Percentiles rank a stretch among this genome's conserved stretches.
Conservation (phyloP, 148 eudicot species). For the Agrostemma githago region DNA sequence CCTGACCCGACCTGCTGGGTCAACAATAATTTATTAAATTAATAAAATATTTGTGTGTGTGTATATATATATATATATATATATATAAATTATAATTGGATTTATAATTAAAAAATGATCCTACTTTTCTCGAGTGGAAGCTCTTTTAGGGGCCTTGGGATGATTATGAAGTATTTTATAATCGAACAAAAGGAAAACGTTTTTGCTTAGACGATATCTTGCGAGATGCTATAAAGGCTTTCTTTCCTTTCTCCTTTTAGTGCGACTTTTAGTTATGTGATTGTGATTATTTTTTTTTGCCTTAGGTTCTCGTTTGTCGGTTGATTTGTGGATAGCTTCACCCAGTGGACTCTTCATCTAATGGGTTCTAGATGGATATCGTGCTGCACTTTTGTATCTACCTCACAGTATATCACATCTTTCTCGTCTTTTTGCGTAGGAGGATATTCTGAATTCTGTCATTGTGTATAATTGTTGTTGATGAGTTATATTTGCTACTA, state of each 20-base stretch:
- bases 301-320: neutral
- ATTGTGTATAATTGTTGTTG: too few relatives aligned
- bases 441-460: constrained; percentile 80
- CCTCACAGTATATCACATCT: neutral
- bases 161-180: neutral
- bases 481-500: too few relatives aligned
- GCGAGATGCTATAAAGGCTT: neutral
- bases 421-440: constrained; percentile 42
- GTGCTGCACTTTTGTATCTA: constrained; percentile 11
- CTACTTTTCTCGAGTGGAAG: neutral
- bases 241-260: neutral
- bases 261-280: neutral
- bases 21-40: too few relatives aligned
- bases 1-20: too few relatives aligned
- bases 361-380: neutral
- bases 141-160: neutral
- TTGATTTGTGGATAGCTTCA: neutral
- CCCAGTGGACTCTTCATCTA: neutral
- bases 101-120: too few relatives aligned
- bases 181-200: neutral
- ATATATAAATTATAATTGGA: too few relatives aligned
- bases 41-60: too few relatives aligned
- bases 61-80: too few relatives aligned
- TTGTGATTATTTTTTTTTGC: neutral
- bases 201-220: neutral